These are phyloP conservation scores for Cystofilobasidium macerans DNA, from an alignment of 768 basidiomycete species.

Conservation along the genomic window DNA sequence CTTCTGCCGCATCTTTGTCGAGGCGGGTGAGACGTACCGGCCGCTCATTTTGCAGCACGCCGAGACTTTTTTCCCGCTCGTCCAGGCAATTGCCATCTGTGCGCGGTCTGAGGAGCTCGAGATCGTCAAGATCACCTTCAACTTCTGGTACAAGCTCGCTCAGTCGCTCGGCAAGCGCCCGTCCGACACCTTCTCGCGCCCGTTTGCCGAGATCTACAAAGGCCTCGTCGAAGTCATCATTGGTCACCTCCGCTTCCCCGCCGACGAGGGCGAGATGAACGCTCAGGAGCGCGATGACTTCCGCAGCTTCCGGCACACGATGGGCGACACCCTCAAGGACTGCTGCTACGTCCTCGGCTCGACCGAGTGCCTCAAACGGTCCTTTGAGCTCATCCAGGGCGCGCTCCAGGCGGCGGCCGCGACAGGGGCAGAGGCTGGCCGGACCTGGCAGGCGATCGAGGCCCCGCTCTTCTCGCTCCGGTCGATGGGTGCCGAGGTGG, in stretches of 20 bases:
- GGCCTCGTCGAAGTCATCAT: conserved; percentile 77
- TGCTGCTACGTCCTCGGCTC: conserved; percentile 89
- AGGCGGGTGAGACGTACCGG: conserved; percentile 94
- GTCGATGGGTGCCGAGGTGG: conserved; percentile 92
- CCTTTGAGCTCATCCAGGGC: conserved; percentile 66
- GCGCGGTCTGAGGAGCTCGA: conserved; percentile 83
- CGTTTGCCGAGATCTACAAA: conserved; percentile 72
- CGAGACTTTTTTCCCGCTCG: conserved; percentile 85
- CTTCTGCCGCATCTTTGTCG: conserved; percentile 82
- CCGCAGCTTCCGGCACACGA: conserved; percentile 87
- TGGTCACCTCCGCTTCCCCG: conserved; percentile 78
- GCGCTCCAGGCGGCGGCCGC: conserved; percentile 47
- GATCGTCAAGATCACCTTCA: conserved; percentile 92
- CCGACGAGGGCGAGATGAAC: conserved; percentile 52
- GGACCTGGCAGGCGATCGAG: conserved; percentile 84
- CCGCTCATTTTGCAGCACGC: conserved; percentile 76
- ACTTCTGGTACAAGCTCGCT: conserved; percentile 97
- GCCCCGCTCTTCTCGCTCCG: conserved; percentile 95
- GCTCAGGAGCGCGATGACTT: conserved; percentile 88
- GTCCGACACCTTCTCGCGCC: conserved; percentile 45
- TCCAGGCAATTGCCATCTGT: conserved; percentile 86
- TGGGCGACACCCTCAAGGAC: conserved; percentile 98
- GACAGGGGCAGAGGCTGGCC: conserved; percentile 45
- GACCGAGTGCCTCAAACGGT: conserved; percentile 64
- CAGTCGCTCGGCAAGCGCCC: conserved; percentile 69